Percentiles rank a stretch among this genome's conserved stretches.
phyloP scores from a whole-genome alignment of 306 rosid species.

The Coriaria nepalensis region DNA sequence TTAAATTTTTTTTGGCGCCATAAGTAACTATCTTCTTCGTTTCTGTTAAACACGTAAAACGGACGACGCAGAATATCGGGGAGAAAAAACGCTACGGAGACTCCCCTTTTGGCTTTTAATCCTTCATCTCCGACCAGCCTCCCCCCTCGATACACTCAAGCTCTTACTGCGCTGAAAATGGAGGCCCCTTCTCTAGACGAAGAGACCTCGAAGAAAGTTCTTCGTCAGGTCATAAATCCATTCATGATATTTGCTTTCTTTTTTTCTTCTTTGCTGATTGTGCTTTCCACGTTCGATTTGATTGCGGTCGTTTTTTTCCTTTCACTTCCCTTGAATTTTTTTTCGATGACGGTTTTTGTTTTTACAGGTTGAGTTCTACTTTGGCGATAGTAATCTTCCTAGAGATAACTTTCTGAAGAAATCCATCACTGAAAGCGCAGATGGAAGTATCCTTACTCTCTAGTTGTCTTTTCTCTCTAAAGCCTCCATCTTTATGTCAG shows the following conservation, averaged over 20 bases:
- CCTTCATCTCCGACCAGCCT: conserved; percentile 6
- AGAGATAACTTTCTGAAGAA: conserved; percentile 52
- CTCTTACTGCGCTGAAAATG: conserved; percentile 21
- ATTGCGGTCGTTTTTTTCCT: background rate
- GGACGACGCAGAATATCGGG: too few species aligned
- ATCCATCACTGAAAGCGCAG: conserved; percentile 43
- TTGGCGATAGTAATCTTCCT: conserved; percentile 89
- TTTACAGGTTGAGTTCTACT: conserved; percentile 76
- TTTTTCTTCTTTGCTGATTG: background rate
- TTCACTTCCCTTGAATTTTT: background rate
- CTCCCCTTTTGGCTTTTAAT: background rate
- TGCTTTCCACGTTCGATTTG: background rate
- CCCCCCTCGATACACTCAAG: background rate
- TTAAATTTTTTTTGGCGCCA: too few species aligned
- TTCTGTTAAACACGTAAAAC: too few species aligned
- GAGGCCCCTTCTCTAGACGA: conserved; percentile 50
- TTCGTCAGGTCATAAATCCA: conserved; percentile 45
- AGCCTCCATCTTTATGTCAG: background rate
- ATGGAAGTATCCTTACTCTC: conserved; percentile 67
- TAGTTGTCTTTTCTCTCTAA: background rate
- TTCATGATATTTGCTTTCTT: background rate
- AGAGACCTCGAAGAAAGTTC: conserved; percentile 59
- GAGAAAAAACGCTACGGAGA: too few species aligned
- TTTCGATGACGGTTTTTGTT: background rate
- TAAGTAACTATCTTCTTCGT: too few species aligned